Evolutionary conservation across 768 basidiomycete genomes (phyloP).

Genomic region (Boletus patriciae): DNA sequence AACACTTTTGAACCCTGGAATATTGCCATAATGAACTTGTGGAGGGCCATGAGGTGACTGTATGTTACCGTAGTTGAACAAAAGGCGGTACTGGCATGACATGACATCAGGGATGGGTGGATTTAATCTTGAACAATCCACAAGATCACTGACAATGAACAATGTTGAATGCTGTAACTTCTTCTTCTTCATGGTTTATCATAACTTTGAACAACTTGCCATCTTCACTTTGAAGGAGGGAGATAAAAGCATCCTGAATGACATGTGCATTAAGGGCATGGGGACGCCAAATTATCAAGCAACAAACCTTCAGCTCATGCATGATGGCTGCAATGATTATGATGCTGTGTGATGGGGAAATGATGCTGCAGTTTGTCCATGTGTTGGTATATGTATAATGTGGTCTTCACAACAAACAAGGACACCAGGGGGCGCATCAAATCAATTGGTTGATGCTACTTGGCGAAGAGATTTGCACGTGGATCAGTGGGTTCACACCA

Average conservation of each 20-base stretch:
- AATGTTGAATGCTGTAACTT: slow-evolving; percentile 65
- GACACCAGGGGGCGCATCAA: slow-evolving; percentile 96
- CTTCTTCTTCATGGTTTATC: slow-evolving; percentile 96
- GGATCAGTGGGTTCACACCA: slow-evolving; percentile 98
- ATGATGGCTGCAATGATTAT: slow-evolving; percentile 95
- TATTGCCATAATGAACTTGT: slow-evolving; percentile 7
- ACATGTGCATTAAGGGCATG: not conserved
- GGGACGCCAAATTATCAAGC: slow-evolving; percentile 1
- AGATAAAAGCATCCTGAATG: slow-evolving; percentile 95
- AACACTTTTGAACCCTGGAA: slow-evolving; percentile 4
- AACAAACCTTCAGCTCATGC: slow-evolving; percentile 97
- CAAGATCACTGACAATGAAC: slow-evolving; percentile 17
- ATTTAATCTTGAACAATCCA: slow-evolving; percentile 25
- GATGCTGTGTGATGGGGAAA: slow-evolving; percentile 77
- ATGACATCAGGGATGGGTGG: slow-evolving; percentile 19
- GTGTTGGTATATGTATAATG: slow-evolving; percentile 97
- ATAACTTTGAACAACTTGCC: slow-evolving; percentile 98
- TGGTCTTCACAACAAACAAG: slow-evolving; percentile 97
- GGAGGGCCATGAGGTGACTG: slow-evolving; percentile 28
- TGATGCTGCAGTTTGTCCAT: slow-evolving; percentile 92
- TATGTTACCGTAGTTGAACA: slow-evolving; percentile 17
- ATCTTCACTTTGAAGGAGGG: slow-evolving; percentile 95
- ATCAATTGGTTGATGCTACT: slow-evolving; percentile 86
- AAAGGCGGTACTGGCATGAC: slow-evolving; percentile 16
- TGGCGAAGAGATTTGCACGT: slow-evolving; percentile 91